phyloP scores from a whole-genome alignment of 2,329 filamentous ascomycete species.

The Biscogniauxia marginata region DNA sequence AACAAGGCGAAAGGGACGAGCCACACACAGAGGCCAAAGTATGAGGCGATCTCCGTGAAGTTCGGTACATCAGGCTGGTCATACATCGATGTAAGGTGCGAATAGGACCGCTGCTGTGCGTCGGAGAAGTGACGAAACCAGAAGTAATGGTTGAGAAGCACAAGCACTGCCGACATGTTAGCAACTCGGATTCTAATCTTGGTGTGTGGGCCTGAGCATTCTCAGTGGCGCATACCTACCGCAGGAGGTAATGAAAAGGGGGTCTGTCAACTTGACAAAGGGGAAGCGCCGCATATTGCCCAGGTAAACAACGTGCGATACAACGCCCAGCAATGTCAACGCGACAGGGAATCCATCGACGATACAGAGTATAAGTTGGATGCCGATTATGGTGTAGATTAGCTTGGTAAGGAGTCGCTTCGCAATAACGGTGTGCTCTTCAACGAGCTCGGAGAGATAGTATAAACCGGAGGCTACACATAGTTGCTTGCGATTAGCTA shows the following conservation, averaged over 20 bases:
- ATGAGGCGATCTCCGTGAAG: slow-evolving; percentile 93
- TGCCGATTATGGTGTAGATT: slow-evolving; percentile 76
- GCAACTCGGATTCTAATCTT: slow-evolving; percentile 5
- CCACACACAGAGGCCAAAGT: slow-evolving; percentile 96
- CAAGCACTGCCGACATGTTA: slow-evolving; percentile 59
- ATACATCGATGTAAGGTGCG: slow-evolving; percentile 59
- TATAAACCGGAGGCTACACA: slow-evolving; percentile 86
- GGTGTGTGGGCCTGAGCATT: background rate
- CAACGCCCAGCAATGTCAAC: slow-evolving; percentile 71
- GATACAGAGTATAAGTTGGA: slow-evolving; percentile 73
- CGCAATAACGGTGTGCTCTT: slow-evolving; percentile 92
- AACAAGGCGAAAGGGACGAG: slow-evolving; percentile 93
- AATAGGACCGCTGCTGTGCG: slow-evolving; percentile 56
- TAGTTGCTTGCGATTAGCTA: slow-evolving; percentile 18
- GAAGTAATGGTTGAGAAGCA: slow-evolving; percentile 86
- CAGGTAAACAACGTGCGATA: slow-evolving; percentile 80
- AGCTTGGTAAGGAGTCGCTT: slow-evolving; percentile 82
- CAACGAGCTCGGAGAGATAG: slow-evolving; percentile 95
- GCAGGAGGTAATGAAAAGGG: slow-evolving; percentile 81
- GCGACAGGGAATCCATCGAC: slow-evolving; percentile 83
- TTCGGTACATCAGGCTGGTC: slow-evolving; percentile 66
- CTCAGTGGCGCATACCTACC: slow-evolving; percentile 62
- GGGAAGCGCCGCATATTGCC: slow-evolving; percentile 77
- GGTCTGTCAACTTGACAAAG: slow-evolving; percentile 82
- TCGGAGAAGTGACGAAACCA: slow-evolving; percentile 93